phyloP scores from a whole-genome alignment of 2,329 filamentous ascomycete species.

The Fusarium xyrophilum region DNA sequence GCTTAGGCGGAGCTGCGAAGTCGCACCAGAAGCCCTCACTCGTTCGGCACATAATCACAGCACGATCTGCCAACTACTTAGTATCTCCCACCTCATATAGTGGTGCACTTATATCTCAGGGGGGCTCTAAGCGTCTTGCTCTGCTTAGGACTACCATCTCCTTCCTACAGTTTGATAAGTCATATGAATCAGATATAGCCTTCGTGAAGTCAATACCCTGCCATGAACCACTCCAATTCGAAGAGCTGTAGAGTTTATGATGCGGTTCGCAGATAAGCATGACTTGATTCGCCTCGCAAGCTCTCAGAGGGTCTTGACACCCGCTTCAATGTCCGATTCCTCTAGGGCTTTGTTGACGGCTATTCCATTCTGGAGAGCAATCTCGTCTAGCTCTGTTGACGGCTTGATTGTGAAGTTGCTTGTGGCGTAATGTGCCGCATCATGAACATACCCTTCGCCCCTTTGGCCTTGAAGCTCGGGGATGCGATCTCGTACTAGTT shows the following conservation, averaged over 20 bases:
- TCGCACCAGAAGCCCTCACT: slow-evolving; percentile 20
- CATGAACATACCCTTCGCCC: not conserved
- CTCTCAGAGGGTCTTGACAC: not conserved
- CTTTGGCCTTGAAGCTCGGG: not conserved
- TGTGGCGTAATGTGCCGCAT: not conserved
- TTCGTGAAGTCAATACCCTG: not conserved
- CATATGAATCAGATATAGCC: not conserved
- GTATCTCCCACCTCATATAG: fast-evolving
- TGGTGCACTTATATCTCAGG: not conserved
- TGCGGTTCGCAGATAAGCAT: slow-evolving; percentile 9
- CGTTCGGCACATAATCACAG: slow-evolving; percentile 1
- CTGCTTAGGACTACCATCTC: not conserved
- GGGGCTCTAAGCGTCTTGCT: not conserved
- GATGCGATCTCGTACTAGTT: slow-evolving; percentile 4
- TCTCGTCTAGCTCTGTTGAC: not conserved
- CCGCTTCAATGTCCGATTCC: not conserved
- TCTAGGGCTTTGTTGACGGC: not conserved
- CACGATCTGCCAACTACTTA: not conserved
- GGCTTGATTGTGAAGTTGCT: not conserved
- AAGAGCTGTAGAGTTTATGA: not conserved
- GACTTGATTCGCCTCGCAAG: not conserved
- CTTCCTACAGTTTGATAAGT: fast-evolving
- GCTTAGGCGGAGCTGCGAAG: not conserved
- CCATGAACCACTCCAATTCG: slow-evolving; percentile 13
- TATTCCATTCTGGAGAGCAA: not conserved